Evolutionary conservation across 2,329 filamentous ascomycete genomes (phyloP), one percentile per base, ranked within the genome.

Genomic region (Colletotrichum graminicola): DNA sequence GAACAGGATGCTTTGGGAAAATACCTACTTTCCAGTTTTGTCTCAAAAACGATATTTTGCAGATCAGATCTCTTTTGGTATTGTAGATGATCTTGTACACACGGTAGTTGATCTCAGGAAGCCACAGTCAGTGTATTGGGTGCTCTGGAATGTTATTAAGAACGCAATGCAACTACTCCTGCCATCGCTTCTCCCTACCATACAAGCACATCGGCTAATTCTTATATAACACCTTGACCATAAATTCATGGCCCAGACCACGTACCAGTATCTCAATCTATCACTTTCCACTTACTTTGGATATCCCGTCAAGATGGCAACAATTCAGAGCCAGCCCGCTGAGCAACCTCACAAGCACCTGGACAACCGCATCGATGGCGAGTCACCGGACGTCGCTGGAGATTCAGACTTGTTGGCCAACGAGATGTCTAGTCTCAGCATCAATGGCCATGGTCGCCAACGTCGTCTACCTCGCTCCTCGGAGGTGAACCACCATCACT

Each of bases 251-350:
- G 36, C 63, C 7, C 55, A 61, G 43, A 47, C n/a, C 34, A 21
- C 43, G 4, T 66, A 52, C 2, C 55, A 61, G 14, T 66, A 45
- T 52, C 26, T 70, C 8, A 66, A 65, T 23, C 39, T 39, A n/a
- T 55, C 55, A 21, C 54, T 65, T 26, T 32, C 32, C 16, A 43
- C 55, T 11, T 7, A 56, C 26, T 41, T 45, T 43, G 39, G 23
- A 65, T 7, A 32, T 16, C 29, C 43, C 18, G 47, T 16, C 52
- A 49, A 26, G 3, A 47, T 57, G 62, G 61, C 66, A 8, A 34
- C 62, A 18, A 55, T 14, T 21, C 36, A 55, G 10, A 41, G 18
- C 12, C 51, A 56, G 7, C 36, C 26, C 51, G 36, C 34, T 5
- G 47, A n/a, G 23, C 61, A 52, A 10, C 49, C 61, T 23, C 49